Evolutionary conservation across 2,329 filamentous ascomycete genomes (phyloP), one percentile per base, ranked within the genome.

Genomic region (Penicillium sclerotiorum): DNA sequence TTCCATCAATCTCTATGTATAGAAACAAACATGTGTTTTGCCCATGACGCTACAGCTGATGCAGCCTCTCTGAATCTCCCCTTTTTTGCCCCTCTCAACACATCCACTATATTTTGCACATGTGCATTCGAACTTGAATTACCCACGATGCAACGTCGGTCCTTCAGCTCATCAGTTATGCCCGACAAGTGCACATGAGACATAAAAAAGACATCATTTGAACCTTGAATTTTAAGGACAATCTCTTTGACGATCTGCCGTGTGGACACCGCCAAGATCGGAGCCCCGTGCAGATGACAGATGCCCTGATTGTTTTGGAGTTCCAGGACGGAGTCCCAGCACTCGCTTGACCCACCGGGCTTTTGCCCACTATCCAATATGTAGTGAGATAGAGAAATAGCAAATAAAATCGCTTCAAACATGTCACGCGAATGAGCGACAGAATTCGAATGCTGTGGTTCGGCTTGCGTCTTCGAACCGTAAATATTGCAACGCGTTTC

Each of bases 191-290:
- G 54, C 25, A 41, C 43, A 53, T 36, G 46, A 40, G 28, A 51
- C 32, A 53, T 37, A 35, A 37, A 18, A 40, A 18, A 47, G 41
- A 28, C 53, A 59, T 55, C 52, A 50, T 52, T 56, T 21, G 47
- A 45, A 56, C 50, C 57, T 56, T 21, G 47, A 45, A 56, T 52
- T 58, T 60, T 57, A 47, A 57, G 60, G 63, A 58, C 57, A 67
- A 66, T 66, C 62, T 65, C 62, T 47, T 56, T 51, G 66, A 62
- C 66, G 66, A 69, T 69, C 66, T 69, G 66, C 66, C 66, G 66
- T 62, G 60, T 66, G 60, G 61, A 59, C 62, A 66, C 65, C 55
- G 64, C 64, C 64, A 65, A 64, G 63, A 60, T 59, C 52, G 56
- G 59, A 63, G 48, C 63, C 62, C 61, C 62, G 56, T 67, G 65